Conservation (phyloP, 1,139 yeast genomes). For the Yamadazyma friedrichii region DNA sequence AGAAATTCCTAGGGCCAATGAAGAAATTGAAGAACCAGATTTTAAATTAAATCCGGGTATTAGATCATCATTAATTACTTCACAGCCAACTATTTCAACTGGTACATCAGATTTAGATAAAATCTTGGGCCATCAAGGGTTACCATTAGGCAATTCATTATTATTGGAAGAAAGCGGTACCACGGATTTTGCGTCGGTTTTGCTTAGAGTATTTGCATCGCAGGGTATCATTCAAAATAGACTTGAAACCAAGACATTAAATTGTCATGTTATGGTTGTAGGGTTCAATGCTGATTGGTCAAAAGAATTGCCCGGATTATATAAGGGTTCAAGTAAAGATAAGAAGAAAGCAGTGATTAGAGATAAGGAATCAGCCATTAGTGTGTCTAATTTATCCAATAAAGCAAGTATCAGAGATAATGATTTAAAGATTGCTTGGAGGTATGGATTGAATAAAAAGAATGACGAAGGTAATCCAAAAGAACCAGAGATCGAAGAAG, state of each 20-base stretch:
- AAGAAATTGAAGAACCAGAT: conserved; percentile 2
- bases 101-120: conserved; percentile 77
- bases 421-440: conserved; percentile 84
- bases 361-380: conserved; percentile 60
- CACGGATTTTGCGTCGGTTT: conserved; percentile 81
- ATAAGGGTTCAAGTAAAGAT: conserved; percentile 68
- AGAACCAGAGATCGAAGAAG: conserved; percentile 8
- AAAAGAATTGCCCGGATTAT: conserved; percentile 74
- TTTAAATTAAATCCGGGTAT: conserved; percentile 7
- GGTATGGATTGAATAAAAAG: conserved; percentile 63
- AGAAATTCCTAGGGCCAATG: not conserved
- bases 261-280: conserved; percentile 66
- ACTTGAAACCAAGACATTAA: conserved; percentile 24
- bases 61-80: conserved; percentile 73
- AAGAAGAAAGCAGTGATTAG: conserved; percentile 59
- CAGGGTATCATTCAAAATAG: conserved; percentile 79
- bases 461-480: conserved; percentile 19
- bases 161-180: conserved; percentile 83
- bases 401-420: conserved; percentile 24
- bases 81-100: conserved; percentile 74
- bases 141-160: conserved; percentile 74
- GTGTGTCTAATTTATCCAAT: conserved; percentile 62
- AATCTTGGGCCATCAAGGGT: conserved; percentile 75
- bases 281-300: conserved; percentile 66
- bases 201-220: conserved; percentile 69